These are phyloP conservation scores for Tillandsia leiboldiana DNA, from an alignment of 176 grass and related monocot species.

Conservation along the genomic window DNA sequence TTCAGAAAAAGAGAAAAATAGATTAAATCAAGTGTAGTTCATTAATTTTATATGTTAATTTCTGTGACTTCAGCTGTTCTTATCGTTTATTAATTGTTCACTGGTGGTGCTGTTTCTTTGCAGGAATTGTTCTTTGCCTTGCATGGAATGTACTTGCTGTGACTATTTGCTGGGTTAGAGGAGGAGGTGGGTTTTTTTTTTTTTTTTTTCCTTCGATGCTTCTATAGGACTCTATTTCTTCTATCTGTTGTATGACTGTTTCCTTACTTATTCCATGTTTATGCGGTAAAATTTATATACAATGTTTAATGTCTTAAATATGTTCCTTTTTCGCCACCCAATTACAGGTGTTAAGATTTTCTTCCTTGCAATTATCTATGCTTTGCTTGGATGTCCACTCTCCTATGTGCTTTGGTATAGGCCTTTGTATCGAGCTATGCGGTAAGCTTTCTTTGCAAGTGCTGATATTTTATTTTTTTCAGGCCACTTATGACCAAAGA, in stretches of 20 bases:
- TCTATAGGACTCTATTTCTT: background rate
- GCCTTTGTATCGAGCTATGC: slow-evolving; percentile 78
- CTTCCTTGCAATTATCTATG: slow-evolving; percentile 70
- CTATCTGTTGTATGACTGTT: slow-evolving; percentile 5
- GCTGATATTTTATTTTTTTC: background rate
- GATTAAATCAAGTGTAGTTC: background rate
- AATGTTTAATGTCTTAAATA: background rate
- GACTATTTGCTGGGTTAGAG: slow-evolving; percentile 45
- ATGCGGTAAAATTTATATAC: background rate
- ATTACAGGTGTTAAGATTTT: slow-evolving; percentile 63
- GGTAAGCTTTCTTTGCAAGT: slow-evolving; percentile 26
- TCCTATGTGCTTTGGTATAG: slow-evolving; percentile 90
- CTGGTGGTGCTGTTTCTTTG: background rate
- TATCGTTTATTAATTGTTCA: background rate
- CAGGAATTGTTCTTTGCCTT: slow-evolving; percentile 68
- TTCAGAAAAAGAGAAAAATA: no score
- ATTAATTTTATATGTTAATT: background rate
- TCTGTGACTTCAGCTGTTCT: background rate
- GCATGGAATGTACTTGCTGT: slow-evolving; percentile 69
- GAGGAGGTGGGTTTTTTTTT: slow-evolving; percentile 40
- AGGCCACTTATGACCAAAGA: background rate
- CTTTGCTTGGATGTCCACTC: slow-evolving; percentile 72
- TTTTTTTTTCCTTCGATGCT: background rate
- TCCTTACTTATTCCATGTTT: no score
- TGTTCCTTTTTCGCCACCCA: slow-evolving; percentile 8